phyloP scores from a whole-genome alignment of 768 basidiomycete species.

The Tricholoma bakamatsutake region DNA sequence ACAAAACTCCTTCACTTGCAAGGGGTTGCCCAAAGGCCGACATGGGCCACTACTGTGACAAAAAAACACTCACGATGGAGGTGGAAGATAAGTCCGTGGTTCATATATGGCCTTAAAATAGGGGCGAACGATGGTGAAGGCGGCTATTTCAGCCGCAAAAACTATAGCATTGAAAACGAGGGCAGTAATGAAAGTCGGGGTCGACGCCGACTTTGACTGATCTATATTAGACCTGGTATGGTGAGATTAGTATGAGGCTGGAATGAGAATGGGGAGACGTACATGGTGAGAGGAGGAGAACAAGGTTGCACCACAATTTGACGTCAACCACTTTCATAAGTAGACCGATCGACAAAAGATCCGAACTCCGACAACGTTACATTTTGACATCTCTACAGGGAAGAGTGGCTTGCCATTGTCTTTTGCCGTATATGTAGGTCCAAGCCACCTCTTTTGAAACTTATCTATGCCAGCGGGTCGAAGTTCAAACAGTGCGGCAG shows the following conservation, averaged over 20 bases:
- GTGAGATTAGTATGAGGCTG: background rate
- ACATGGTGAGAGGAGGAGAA: slow-evolving; percentile 17
- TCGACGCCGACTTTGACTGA: slow-evolving; percentile 56
- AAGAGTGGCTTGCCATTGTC: too few relatives aligned
- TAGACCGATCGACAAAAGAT: background rate
- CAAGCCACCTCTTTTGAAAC: too few relatives aligned
- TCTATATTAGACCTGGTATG: slow-evolving; percentile 31
- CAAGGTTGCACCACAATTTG: slow-evolving; percentile 5
- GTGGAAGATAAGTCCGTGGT: slow-evolving; percentile 67
- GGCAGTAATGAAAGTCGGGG: slow-evolving; percentile 76
- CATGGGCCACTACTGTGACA: background rate
- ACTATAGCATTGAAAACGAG: slow-evolving; percentile 77
- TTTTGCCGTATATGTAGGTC: too few relatives aligned
- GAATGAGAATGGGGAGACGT: slow-evolving; percentile 2
- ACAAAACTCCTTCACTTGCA: background rate
- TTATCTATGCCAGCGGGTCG: too few relatives aligned
- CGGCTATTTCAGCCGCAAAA: slow-evolving; percentile 61
- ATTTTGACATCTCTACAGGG: too few relatives aligned
- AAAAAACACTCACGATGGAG: slow-evolving; percentile 29
- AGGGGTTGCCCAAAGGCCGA: background rate
- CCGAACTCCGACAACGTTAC: background rate
- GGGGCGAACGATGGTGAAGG: slow-evolving; percentile 79
- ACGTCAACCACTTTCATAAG: slow-evolving; percentile 11
- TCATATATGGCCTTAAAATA: slow-evolving; percentile 89
- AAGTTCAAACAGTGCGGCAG: too few relatives aligned